Percentiles rank a stretch among this genome's conserved stretches.
These are phyloP conservation scores for Endocladia muricata DNA, from an alignment of 31 red algal genomes.

Conservation along the genomic window DNA sequence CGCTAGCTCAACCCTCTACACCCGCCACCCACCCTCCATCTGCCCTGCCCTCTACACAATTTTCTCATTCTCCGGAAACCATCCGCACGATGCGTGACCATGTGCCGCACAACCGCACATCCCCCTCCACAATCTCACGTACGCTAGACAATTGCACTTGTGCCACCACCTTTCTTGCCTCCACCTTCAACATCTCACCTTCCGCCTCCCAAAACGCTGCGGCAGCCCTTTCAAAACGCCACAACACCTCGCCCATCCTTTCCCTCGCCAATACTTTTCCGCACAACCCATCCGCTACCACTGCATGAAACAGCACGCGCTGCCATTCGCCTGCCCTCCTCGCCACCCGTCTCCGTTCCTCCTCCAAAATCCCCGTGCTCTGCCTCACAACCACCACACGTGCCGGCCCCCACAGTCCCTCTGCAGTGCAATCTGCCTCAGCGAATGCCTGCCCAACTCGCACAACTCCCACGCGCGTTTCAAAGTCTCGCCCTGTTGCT, in stretches of 20 bases:
- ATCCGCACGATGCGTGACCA: too few species aligned
- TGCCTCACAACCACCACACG: not conserved
- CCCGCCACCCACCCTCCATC: too few species aligned
- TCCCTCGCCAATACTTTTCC: too few species aligned
- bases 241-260: not conserved
- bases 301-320: not conserved
- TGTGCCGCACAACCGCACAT: too few species aligned
- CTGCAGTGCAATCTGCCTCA: not conserved
- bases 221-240: not conserved
- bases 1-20: too few species aligned
- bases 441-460: not conserved
- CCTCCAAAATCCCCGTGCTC: not conserved
- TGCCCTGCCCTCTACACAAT: too few species aligned
- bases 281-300: not conserved
- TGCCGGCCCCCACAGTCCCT: not conserved
- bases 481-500: slow-evolving; percentile 1
- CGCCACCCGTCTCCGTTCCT: not conserved
- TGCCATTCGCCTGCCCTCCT: not conserved
- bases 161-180: too few species aligned
- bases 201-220: too few species aligned
- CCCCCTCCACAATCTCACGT: too few species aligned
- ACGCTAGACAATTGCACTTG: too few species aligned
- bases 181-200: not conserved
- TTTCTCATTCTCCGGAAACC: too few species aligned
- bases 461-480: not conserved